These are phyloP conservation scores for Penicillium brasilianum DNA, from an alignment of 2,329 filamentous ascomycete genomes.

Conservation along the genomic window DNA sequence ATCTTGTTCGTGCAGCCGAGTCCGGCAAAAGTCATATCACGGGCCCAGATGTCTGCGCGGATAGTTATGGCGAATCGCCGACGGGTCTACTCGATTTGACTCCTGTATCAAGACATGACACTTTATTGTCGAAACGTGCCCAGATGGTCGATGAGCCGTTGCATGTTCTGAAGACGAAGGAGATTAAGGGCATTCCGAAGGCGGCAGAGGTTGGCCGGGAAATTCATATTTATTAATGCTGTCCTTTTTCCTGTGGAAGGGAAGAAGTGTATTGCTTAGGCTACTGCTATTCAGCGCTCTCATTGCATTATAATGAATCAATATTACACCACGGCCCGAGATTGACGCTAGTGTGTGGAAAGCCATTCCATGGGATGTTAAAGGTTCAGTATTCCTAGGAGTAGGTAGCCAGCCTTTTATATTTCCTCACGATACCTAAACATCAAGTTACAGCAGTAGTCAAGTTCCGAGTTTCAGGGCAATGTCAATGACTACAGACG, in stretches of 20 bases:
- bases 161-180: slow-evolving; percentile 32
- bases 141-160: slow-evolving; percentile 28
- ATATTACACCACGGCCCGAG: not conserved
- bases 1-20: slow-evolving; percentile 74
- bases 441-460: no score
- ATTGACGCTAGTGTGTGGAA: not conserved
- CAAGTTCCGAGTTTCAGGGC: no score
- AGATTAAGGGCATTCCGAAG: slow-evolving; percentile 68
- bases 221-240: slow-evolving; percentile 41
- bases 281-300: not conserved
- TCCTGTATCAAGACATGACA: slow-evolving; percentile 31
- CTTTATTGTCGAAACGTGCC: slow-evolving; percentile 32
- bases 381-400: not conserved
- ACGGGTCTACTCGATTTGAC: slow-evolving; percentile 38
- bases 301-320: not conserved
- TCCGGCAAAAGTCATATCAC: slow-evolving; percentile 81
- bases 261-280: not conserved
- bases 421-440: no score
- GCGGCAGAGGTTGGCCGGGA: slow-evolving; percentile 49
- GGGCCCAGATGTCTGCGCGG: slow-evolving; percentile 85
- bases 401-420: not conserved
- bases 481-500: not conserved
- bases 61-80: slow-evolving; percentile 53
- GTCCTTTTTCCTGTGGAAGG: not conserved
- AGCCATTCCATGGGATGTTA: not conserved